Percentiles rank a stretch among this genome's conserved stretches.
Conservation (phyloP, 2,329 filamentous ascomycete species). For the Decorospora gaudefroyi region DNA sequence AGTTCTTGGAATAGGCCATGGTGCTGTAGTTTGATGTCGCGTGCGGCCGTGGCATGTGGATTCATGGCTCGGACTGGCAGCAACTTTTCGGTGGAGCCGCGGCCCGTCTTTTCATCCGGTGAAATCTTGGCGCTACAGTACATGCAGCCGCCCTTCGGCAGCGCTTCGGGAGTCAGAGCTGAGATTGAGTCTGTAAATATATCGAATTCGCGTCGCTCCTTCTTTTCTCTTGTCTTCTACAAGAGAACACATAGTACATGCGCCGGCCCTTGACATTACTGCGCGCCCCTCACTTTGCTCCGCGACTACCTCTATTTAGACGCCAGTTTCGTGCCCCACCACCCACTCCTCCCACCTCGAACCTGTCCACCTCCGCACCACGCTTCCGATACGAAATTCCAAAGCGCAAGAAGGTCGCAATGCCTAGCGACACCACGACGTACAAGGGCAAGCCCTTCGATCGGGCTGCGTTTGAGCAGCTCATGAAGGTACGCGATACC, state of each 20-base stretch:
- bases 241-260: slow-evolving; percentile 39
- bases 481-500: slow-evolving; percentile 73
- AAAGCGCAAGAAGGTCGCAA: slow-evolving; percentile 37
- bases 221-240: slow-evolving; percentile 28
- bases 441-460: slow-evolving; percentile 87
- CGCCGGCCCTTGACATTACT: slow-evolving; percentile 47
- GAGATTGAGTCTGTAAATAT: slow-evolving; percentile 35
- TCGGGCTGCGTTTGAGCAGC: slow-evolving; percentile 75
- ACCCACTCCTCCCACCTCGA: slow-evolving; percentile 44
- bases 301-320: slow-evolving; percentile 30
- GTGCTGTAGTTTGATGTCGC: background rate
- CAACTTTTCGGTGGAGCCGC: slow-evolving; percentile 24
- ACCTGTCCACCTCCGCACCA: slow-evolving; percentile 38
- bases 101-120: slow-evolving; percentile 10
- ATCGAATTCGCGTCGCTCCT: slow-evolving; percentile 18
- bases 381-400: slow-evolving; percentile 36
- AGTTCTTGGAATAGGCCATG: slow-evolving; percentile 58
- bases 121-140: slow-evolving; percentile 18
- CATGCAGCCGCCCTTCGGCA: slow-evolving; percentile 6
- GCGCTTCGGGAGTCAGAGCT: too few species aligned
- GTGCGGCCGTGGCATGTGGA: slow-evolving; percentile 12
- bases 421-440: slow-evolving; percentile 52
- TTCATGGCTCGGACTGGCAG: background rate
- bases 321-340: slow-evolving; percentile 43
- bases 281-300: slow-evolving; percentile 42